Percentiles rank a stretch among this genome's conserved stretches.
phyloP scores from a whole-genome alignment of 208 protist genomes.

The Balamuthia mandrillaris region DNA sequence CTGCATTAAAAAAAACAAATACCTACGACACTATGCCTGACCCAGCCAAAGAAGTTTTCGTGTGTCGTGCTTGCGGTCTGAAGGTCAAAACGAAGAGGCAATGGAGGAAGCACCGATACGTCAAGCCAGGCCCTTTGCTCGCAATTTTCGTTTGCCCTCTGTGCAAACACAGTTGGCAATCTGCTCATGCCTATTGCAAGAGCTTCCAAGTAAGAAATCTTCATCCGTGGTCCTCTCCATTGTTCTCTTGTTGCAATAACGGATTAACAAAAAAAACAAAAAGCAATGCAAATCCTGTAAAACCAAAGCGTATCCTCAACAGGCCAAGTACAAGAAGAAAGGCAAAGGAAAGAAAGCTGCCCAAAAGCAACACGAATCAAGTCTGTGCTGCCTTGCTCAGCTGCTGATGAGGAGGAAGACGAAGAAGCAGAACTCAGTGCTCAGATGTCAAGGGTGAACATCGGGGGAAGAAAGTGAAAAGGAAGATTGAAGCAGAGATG shows the following conservation, averaged over 20 bases:
- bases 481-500: too few relatives aligned
- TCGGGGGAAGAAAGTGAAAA: too few relatives aligned
- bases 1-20: too few relatives aligned
- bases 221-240: neutral
- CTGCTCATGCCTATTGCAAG: neutral
- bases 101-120: neutral
- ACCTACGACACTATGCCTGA: too few relatives aligned
- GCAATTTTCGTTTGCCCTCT: neutral
- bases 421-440: too few relatives aligned
- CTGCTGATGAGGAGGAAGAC: too few relatives aligned
- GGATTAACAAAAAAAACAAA: too few relatives aligned
- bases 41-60: too few relatives aligned
- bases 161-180: neutral
- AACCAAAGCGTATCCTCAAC: neutral
- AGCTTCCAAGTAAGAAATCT: neutral
- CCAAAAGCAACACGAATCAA: neutral
- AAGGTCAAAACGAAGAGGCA: neutral
- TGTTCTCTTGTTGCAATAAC: too few relatives aligned
- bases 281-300: neutral
- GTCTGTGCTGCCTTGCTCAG: too few relatives aligned
- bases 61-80: neutral
- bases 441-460: too few relatives aligned
- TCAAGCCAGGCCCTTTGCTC: neutral
- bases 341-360: neutral
- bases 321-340: neutral